Base-by-base conservation (phyloP, 106 monocot genomes). In the Dendrobium nobile region DNA sequence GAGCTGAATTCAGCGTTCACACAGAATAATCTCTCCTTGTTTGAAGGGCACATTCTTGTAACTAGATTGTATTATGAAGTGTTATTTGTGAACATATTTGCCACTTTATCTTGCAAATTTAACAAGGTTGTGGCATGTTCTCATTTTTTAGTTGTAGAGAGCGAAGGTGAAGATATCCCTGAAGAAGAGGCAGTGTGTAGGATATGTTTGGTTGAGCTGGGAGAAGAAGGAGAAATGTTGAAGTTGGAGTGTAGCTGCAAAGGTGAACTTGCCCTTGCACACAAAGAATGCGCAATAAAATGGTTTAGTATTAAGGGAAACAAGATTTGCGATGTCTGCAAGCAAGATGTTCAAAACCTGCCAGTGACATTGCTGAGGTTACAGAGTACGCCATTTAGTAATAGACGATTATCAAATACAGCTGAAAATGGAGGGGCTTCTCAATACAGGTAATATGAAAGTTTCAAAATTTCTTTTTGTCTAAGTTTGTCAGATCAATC, bases 301-400 rank as follows among this genome's bases (percentile, higher is more conserved):
- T 99, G 99, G 99, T 99, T 99, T 87, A 95, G 91, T 80, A 91
- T 95, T 24, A 99, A 95, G 82, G 99, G 99, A 16, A 99, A 95
- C 67, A 99, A 95, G 84, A 99, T 80, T 17, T 99, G 99, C 79
- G 99, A 99, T 80, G 83, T 99, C n/a, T 99, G 99, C 82, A 90
- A 85, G 79, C 90, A 95, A 76, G 95, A 99, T 33, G 95, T 99
- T 58, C 80, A 84, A 79, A 99, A 99, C 76, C 72, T 99, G 44
- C 99, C 99, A 43, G 99, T 99, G 26, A 93, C 93, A 72, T 86
- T 99, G 67, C 73, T 99, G 41, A 89, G 95, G 68, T 81, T 95
- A 90, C 95, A 85, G 43, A 99, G 87, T 83, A 68, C 85, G 80
- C 82, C 72, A 47, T 64, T 67, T 83, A 80, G 75, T 80, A 84